Evolutionary conservation across 192 early-diverging fungal genomes (phyloP).

Genomic region (Coemansia sp.): DNA sequence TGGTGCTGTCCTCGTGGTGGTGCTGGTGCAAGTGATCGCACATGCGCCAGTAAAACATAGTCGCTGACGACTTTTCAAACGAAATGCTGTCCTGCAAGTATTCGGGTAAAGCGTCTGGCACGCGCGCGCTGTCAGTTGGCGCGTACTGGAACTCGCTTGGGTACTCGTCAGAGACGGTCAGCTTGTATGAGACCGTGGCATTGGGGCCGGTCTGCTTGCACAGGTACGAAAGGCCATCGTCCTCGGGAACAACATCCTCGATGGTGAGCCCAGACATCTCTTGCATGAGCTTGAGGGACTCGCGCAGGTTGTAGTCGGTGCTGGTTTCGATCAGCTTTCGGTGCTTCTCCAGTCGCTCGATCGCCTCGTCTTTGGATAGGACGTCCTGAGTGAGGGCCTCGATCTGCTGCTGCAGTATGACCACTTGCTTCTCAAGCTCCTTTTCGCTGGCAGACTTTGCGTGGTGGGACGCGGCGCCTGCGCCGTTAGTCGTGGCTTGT

Average conservation of each 20-base stretch:
- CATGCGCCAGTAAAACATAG: constrained; percentile 56
- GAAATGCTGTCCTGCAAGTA: constrained; percentile 50
- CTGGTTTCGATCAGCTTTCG: constrained; percentile 43
- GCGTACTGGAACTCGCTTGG: constrained; percentile 53
- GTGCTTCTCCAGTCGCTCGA: constrained; percentile 48
- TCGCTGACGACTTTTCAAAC: constrained; percentile 35
- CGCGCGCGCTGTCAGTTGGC: constrained; percentile 21
- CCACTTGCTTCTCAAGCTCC: constrained; percentile 42
- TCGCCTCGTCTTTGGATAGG: constrained; percentile 41
- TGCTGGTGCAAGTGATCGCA: constrained; percentile 40
- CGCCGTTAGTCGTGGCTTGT: neutral
- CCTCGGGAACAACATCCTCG: constrained; percentile 45
- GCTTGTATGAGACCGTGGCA: constrained; percentile 25
- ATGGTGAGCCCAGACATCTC: constrained; percentile 44
- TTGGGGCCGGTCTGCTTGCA: constrained; percentile 39
- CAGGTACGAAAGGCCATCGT: constrained; percentile 48
- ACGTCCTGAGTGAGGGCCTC: constrained; percentile 46
- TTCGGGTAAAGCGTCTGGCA: constrained; percentile 27
- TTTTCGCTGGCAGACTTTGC: constrained; percentile 21
- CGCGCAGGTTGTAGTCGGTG: constrained; percentile 53
- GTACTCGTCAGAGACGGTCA: constrained; percentile 48
- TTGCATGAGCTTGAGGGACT: constrained; percentile 38
- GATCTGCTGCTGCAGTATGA: constrained; percentile 32
- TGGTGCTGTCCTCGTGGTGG: neutral
- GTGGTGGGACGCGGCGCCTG: neutral